Base-by-base conservation (phyloP, 192 early-diverging fungal species). In the Irineochytrium annulatum region DNA sequence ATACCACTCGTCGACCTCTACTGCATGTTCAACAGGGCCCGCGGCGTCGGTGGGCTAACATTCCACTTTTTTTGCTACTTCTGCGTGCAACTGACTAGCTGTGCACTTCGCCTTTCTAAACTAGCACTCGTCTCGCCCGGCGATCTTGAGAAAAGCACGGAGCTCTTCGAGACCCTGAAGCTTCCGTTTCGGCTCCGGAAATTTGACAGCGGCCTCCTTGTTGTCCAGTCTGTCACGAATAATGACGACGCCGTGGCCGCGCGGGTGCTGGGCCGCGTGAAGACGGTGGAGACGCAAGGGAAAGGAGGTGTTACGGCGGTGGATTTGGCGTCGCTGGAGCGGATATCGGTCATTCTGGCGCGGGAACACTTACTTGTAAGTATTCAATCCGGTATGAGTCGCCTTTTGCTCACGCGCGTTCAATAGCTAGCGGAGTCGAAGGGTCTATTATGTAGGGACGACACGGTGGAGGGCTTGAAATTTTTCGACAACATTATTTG, bases 21-120 rank as follows among this genome's bases (percentile, higher is more conserved):
- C 70, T 97, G 94, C 64, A 63, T 98, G 37, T 95, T 91, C 68
- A 98, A 98, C 67, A 86, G 93, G 2, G 95, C 93, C 3, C 84
- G 95, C 45, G 93, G 94, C 6, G 86, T 87, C 57, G 84, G 84
- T 84, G 76, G 51, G 76, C 67, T n/a, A 8, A 14, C 13, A 20
- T 22, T 22, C 46, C 46, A 14, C 46, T 8, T 22, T 58, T 27
- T 22, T 51, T 16, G 16, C 28, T 2, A 13, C 39, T 43, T 43
- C 16, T 3, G 14, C 3, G 11, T 33, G 20, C 20, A 8, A 6
- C 8, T n/a, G 6, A 43, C 26, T 46, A 49, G 63, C 41, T 33
- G 31, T 58, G 26, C 22, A 17, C 16, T 33, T 13, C 22, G n/a
- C 17, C 4, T 13, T 22, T 22, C 28, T n/a, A 34, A 8, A 19